Evolutionary conservation across 495 filamentous ascomycete genomes (phyloP).

Genomic region (Neurospora terricola): DNA sequence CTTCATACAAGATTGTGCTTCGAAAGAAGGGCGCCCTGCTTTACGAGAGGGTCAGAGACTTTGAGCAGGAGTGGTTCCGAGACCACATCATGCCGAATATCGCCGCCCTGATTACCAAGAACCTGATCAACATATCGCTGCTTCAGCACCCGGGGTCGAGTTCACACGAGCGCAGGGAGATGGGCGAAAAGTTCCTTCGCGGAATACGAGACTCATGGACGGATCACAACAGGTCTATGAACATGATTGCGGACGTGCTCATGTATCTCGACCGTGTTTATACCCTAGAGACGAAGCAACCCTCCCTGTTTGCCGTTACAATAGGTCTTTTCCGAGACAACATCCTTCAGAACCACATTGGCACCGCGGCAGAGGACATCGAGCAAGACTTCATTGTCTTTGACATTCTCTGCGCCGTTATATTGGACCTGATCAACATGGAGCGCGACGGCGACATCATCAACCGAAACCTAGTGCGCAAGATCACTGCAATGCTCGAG

Average conservation of each 20-base stretch:
- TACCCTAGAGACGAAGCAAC: conserved; percentile 56
- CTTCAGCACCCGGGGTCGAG: conserved; percentile 44
- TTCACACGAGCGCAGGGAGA: conserved; percentile 61
- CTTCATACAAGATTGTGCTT: conserved; percentile 91
- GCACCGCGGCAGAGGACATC: conserved; percentile 21
- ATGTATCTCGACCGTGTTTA: conserved; percentile 97
- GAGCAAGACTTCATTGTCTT: conserved; percentile 42
- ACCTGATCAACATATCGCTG: conserved; percentile 40
- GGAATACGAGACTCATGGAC: conserved; percentile 71
- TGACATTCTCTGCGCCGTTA: conserved; percentile 64
- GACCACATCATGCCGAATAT: conserved; percentile 56
- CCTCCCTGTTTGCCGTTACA: conserved; percentile 69
- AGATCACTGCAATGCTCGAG: conserved; percentile 85
- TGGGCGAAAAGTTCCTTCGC: conserved; percentile 74
- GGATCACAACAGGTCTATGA: conserved; percentile 85
- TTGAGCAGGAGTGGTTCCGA: conserved; percentile 73
- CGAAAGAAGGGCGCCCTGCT: conserved; percentile 78
- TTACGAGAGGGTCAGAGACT: conserved; percentile 65
- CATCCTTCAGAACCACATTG: conserved; percentile 48
- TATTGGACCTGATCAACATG: conserved; percentile 86
- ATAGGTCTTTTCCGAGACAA: conserved; percentile 84
- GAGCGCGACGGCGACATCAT: conserved; percentile 87
- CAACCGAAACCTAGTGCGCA: conserved; percentile 69
- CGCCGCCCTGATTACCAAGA: conserved; percentile 48
- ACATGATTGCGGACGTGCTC: conserved; percentile 92